phyloP scores from a whole-genome alignment of 83 land plant species.

The Diphasiastrum complanatum region DNA sequence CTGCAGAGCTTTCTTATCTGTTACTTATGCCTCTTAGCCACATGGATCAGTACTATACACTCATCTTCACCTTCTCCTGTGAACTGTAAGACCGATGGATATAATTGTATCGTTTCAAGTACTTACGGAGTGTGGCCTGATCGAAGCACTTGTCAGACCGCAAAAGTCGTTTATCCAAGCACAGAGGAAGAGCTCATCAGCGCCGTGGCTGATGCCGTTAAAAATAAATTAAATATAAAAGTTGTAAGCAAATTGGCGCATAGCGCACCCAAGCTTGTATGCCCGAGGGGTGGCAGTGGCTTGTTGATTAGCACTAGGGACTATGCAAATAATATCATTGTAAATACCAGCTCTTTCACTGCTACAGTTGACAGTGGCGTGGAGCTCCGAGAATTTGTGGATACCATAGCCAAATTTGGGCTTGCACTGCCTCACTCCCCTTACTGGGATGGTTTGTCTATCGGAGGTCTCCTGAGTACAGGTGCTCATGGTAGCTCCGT shows the following conservation, averaged over 20 bases:
- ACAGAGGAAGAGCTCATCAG: slow-evolving; percentile 46
- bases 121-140: slow-evolving; percentile 39
- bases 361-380: slow-evolving; percentile 55
- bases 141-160: slow-evolving; percentile 43
- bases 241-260: slow-evolving; percentile 48
- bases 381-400: slow-evolving; percentile 34
- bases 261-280: slow-evolving; percentile 63
- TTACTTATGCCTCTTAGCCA: no score
- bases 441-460: slow-evolving; percentile 57
- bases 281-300: slow-evolving; percentile 51
- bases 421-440: slow-evolving; percentile 59
- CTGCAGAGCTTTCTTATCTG: no score
- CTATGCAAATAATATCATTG: slow-evolving; percentile 18
- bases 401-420: slow-evolving; percentile 35
- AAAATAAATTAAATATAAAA: slow-evolving; percentile 39
- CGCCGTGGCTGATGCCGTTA: slow-evolving; percentile 44
- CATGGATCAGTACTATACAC: no score
- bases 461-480: slow-evolving; percentile 55
- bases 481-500: slow-evolving; percentile 72
- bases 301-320: slow-evolving; percentile 46
- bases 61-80: slow-evolving; percentile 6
- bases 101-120: slow-evolving; percentile 12
- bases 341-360: slow-evolving; percentile 24
- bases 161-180: slow-evolving; percentile 41
- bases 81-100: neutral